phyloP scores from a whole-genome alignment of 139 green algal species.

The Gonium pectorale region DNA sequence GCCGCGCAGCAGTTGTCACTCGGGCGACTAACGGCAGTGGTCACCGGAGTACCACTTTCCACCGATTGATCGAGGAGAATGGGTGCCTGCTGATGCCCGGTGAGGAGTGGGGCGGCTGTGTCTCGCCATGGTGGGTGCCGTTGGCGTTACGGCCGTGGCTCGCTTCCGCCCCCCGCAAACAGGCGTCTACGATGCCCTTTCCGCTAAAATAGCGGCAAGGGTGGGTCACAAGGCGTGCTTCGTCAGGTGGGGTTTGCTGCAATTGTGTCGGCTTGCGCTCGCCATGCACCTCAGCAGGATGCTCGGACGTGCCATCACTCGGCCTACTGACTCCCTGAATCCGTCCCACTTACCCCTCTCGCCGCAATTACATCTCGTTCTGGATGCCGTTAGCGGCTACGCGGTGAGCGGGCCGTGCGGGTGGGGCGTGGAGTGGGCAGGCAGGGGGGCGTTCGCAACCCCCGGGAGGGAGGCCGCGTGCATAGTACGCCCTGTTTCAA shows the following conservation, averaged over 20 bases:
- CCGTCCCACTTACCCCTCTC: too few species aligned
- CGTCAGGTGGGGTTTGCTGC: constrained; percentile 55
- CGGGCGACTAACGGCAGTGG: too few species aligned
- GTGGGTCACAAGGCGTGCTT: constrained; percentile 74
- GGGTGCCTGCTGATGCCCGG: constrained; percentile 74
- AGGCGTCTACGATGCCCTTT: constrained; percentile 82
- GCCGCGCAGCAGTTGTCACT: too few species aligned
- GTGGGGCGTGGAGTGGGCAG: background rate
- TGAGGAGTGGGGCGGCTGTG: background rate
- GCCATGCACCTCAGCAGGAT: too few species aligned
- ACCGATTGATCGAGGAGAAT: constrained; percentile 75
- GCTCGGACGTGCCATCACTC: too few species aligned
- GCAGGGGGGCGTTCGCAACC: background rate
- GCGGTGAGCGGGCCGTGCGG: constrained; percentile 53
- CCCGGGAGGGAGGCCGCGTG: background rate
- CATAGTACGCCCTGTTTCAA: background rate
- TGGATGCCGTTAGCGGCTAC: constrained; percentile 64
- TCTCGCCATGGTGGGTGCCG: too few species aligned
- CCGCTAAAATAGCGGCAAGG: constrained; percentile 62
- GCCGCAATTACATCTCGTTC: too few species aligned
- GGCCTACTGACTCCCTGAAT: too few species aligned
- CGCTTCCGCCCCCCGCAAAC: background rate
- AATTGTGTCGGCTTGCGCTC: too few species aligned
- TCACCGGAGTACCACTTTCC: constrained; percentile 71
- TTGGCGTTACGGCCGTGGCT: constrained; percentile 13